phyloP scores from a whole-genome alignment of 1,284 basidiomycete genomes.

The Hemileia vastatrix region DNA sequence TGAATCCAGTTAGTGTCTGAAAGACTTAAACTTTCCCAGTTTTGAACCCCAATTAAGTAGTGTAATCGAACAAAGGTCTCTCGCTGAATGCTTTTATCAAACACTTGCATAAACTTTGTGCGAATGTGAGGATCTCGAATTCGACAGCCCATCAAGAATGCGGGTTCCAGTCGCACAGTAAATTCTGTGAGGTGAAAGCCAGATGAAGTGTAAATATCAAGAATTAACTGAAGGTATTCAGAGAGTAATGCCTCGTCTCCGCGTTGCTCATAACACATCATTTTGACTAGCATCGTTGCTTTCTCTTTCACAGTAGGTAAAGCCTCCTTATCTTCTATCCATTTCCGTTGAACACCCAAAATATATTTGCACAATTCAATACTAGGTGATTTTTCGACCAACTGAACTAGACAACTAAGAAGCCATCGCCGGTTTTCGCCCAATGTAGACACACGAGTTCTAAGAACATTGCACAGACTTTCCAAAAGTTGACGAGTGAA shows the following conservation, averaged over 20 bases:
- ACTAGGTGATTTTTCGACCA: conserved; percentile 90
- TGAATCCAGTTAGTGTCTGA: conserved; percentile 93
- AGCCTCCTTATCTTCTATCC: conserved; percentile 74
- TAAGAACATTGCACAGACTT: conserved; percentile 50
- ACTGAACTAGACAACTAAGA: conserved; percentile 60
- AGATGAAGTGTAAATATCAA: conserved; percentile 87
- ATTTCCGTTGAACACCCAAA: conserved; percentile 74
- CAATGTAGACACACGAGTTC: conserved; percentile 50
- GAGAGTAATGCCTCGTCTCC: conserved; percentile 65
- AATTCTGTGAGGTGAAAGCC: conserved; percentile 79
- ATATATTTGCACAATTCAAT: conserved; percentile 70
- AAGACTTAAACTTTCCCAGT: conserved; percentile 89
- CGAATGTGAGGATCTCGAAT: conserved; percentile 70
- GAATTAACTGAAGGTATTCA: conserved; percentile 79
- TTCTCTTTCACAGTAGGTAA: conserved; percentile 90
- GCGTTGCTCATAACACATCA: conserved; percentile 70
- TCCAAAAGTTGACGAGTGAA: conserved; percentile 48
- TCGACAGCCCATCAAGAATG: conserved; percentile 86
- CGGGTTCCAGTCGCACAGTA: conserved; percentile 82
- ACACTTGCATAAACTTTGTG: conserved; percentile 77
- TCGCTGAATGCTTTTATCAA: conserved; percentile 79
- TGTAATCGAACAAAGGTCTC: conserved; percentile 71
- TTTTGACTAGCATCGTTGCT: conserved; percentile 76
- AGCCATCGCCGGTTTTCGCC: conserved; percentile 57
- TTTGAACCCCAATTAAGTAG: conserved; percentile 87